These are phyloP conservation scores for Aspergillus fructus DNA, from an alignment of 2,329 filamentous ascomycete genomes.

Conservation along the genomic window DNA sequence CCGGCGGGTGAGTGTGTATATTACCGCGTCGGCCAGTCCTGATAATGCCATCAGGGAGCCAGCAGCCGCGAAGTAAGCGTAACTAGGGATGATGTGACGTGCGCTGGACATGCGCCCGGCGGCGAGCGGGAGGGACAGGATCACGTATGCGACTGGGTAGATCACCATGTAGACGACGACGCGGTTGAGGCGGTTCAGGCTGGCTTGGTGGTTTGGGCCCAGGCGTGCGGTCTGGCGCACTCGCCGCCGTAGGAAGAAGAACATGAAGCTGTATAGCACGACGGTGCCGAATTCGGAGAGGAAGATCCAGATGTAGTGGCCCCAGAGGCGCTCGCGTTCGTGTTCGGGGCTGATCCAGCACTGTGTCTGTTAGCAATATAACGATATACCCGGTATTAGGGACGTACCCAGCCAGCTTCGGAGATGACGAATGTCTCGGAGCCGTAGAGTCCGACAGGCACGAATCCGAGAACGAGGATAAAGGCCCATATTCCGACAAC, in stretches of 20 bases:
- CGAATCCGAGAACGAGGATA: slow-evolving; percentile 46
- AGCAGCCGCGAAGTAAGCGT: slow-evolving; percentile 50
- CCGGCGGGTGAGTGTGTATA: slow-evolving; percentile 58
- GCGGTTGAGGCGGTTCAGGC: slow-evolving; percentile 36
- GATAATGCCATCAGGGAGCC: slow-evolving; percentile 58
- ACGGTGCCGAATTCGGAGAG: slow-evolving; percentile 53
- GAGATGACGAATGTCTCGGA: slow-evolving; percentile 47
- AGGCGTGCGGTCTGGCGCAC: slow-evolving; percentile 37
- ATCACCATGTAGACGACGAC: slow-evolving; percentile 48
- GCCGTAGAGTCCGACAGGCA: slow-evolving; percentile 46
- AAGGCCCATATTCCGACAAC: slow-evolving; percentile 48
- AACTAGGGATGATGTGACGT: slow-evolving; percentile 31
- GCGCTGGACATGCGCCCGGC: slow-evolving; percentile 43
- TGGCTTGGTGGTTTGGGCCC: slow-evolving; percentile 32
- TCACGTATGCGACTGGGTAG: slow-evolving; percentile 53
- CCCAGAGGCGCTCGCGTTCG: slow-evolving; percentile 49
- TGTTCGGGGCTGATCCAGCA: slow-evolving; percentile 51
- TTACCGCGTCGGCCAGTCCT: slow-evolving; percentile 57
- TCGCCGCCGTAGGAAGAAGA: slow-evolving; percentile 48
- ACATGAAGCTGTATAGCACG: slow-evolving; percentile 49
- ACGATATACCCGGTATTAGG: too few relatives aligned
- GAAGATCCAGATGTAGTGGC: slow-evolving; percentile 57
- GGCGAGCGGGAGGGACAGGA: slow-evolving; percentile 63
- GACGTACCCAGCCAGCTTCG: slow-evolving; percentile 50
- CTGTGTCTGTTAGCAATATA: slow-evolving; percentile 25